Conservation (phyloP, 768 basidiomycete genomes). For the Rhodotorula taiwanensis region DNA sequence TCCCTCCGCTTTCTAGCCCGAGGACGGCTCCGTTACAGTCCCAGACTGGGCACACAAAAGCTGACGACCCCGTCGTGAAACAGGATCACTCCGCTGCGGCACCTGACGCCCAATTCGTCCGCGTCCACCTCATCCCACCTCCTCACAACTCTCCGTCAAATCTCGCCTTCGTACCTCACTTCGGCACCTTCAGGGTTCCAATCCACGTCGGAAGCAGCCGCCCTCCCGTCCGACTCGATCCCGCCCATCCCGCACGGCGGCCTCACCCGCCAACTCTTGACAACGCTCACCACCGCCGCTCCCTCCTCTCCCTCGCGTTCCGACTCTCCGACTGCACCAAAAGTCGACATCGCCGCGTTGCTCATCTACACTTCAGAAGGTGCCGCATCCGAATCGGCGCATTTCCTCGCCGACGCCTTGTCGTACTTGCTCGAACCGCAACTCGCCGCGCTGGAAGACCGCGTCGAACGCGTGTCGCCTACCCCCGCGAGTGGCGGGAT, state of each 20-base stretch:
- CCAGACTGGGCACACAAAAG: too few species aligned
- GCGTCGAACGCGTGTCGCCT: not conserved
- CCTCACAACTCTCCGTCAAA: not conserved
- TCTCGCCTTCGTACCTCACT: not conserved
- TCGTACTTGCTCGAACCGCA: not conserved
- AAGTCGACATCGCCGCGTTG: slow-evolving; percentile 3
- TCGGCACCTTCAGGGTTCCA: not conserved
- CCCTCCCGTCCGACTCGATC: not conserved
- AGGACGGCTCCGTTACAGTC: too few species aligned
- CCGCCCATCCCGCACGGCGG: slow-evolving; percentile 32
- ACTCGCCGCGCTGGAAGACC: not conserved
- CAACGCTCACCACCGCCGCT: not conserved
- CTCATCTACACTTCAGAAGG: slow-evolving; percentile 29
- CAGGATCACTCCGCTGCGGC: slow-evolving; percentile 21
- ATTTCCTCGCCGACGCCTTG: slow-evolving; percentile 22
- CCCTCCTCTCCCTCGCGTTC: not conserved
- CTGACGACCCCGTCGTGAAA: too few species aligned
- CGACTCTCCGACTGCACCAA: not conserved
- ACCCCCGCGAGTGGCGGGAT: not conserved
- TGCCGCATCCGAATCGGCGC: slow-evolving; percentile 1
- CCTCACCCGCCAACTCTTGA: slow-evolving; percentile 25
- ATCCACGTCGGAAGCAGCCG: not conserved
- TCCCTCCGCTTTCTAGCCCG: too few species aligned
- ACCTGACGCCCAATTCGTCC: slow-evolving; percentile 5
- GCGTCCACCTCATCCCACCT: not conserved